Percentiles rank a stretch among this genome's conserved stretches.
These are phyloP conservation scores for Begonia fuchsioides DNA, from an alignment of 306 rosid genomes.

Conservation along the genomic window DNA sequence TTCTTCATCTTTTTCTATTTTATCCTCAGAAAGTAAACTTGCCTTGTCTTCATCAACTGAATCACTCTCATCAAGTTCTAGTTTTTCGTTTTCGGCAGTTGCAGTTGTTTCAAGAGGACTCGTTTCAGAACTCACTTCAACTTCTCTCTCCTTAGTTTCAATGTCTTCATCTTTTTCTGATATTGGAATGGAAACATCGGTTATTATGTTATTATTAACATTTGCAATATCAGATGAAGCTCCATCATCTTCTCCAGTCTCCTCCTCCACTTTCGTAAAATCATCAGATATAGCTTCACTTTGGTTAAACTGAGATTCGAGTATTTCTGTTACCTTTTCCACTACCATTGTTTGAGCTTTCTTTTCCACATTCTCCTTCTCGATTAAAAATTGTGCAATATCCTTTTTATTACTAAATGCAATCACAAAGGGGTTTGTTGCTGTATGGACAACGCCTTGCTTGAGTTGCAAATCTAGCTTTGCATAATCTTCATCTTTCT, in stretches of 20 bases:
- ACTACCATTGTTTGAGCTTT: conserved; percentile 21
- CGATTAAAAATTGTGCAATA: conserved; percentile 65
- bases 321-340: conserved; percentile 24
- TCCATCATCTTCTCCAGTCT: too few species aligned
- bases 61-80: neutral
- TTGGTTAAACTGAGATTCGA: conserved; percentile 24
- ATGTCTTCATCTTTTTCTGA: conserved; percentile 12
- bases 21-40: neutral
- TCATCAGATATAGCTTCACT: conserved; percentile 19
- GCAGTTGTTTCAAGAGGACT: too few species aligned
- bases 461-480: conserved; percentile 20
- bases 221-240: too few species aligned
- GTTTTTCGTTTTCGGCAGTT: too few species aligned
- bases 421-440: conserved; percentile 75
- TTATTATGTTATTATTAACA: conserved; percentile 3
- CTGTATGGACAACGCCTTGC: conserved; percentile 46
- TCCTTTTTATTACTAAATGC: conserved; percentile 90
- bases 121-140: too few species aligned
- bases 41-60: neutral
- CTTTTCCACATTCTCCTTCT: conserved; percentile 41
- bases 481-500: conserved; percentile 52
- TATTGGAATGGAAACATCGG: conserved; percentile 14
- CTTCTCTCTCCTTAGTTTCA: conserved; percentile 21
- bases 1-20: neutral
- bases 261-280: conserved; percentile 22